Percentiles rank a stretch among this genome's conserved stretches.
phyloP scores from a whole-genome alignment of 1,139 yeast species.

The Magnusiomyces tetraspermus region DNA sequence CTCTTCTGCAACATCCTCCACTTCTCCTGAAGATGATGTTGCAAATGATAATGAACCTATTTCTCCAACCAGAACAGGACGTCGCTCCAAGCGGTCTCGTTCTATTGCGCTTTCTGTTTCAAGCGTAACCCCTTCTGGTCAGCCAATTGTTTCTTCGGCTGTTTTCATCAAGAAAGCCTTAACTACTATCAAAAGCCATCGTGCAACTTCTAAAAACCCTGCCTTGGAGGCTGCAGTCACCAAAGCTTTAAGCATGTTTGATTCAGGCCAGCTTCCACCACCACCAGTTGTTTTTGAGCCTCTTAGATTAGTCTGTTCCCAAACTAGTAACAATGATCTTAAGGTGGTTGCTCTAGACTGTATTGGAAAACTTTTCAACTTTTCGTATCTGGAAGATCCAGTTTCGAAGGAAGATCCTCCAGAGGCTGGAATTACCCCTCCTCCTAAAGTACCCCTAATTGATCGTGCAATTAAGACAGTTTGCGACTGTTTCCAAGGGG shows the following conservation, averaged over 20 bases:
- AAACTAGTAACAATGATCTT: constrained; percentile 41
- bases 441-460: constrained; percentile 51
- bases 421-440: constrained; percentile 39
- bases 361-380: constrained; percentile 55
- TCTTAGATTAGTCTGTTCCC: constrained; percentile 48
- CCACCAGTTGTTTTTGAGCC: constrained; percentile 51
- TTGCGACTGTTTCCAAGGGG: constrained; percentile 81
- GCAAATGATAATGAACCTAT: constrained; percentile 4
- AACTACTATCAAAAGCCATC: constrained; percentile 38
- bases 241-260: constrained; percentile 34
- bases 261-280: constrained; percentile 30
- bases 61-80: constrained; percentile 7
- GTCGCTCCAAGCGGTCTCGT: constrained; percentile 22
- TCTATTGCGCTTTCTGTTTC: constrained; percentile 28
- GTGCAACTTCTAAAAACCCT: constrained; percentile 43
- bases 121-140: constrained; percentile 21
- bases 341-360: constrained; percentile 55
- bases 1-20: neutral
- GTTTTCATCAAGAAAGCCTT: constrained; percentile 43
- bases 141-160: constrained; percentile 28
- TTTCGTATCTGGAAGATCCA: constrained; percentile 48
- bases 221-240: constrained; percentile 36
- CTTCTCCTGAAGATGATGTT: constrained; percentile 4
- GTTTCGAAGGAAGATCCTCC: constrained; percentile 30
- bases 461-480: constrained; percentile 83